Percentiles rank a stretch among this genome's conserved stretches.
These are phyloP conservation scores for Cicer chorassanicum DNA, from an alignment of 306 rosid species.

Conservation along the genomic window DNA sequence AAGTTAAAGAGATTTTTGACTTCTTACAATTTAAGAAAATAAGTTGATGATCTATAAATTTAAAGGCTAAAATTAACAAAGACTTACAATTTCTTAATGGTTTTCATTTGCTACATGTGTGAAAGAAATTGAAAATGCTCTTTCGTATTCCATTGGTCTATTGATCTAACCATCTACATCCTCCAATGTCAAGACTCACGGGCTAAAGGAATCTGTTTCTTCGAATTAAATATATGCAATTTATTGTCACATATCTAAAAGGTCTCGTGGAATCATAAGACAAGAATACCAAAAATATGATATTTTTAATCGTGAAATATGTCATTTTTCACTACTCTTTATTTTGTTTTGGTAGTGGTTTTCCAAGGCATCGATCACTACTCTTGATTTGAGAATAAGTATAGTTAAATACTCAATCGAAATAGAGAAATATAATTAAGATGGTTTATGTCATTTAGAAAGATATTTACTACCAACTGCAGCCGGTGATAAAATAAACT, in stretches of 20 bases:
- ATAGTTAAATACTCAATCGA: neutral
- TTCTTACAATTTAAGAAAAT: too few relatives aligned
- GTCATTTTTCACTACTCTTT: neutral
- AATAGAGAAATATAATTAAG: neutral
- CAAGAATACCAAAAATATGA: neutral
- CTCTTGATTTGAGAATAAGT: neutral
- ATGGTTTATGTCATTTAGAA: neutral
- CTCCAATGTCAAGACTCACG: conserved; percentile 37
- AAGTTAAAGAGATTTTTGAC: too few relatives aligned
- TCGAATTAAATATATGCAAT: conserved; percentile 3
- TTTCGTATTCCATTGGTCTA: conserved; percentile 33
- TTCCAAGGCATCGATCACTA: neutral
- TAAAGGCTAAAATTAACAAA: too few relatives aligned
- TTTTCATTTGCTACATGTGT: too few relatives aligned
- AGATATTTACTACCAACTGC: neutral
- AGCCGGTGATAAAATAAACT: neutral
- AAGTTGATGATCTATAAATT: too few relatives aligned
- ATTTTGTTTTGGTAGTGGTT: neutral
- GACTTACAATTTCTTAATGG: too few relatives aligned
- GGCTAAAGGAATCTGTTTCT: conserved; percentile 24
- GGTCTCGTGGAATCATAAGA: neutral
- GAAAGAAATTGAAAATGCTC: conserved; percentile 26
- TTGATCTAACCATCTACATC: conserved; percentile 33
- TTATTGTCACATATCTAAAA: neutral
- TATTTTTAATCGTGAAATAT: neutral